A percentile compares a stretch with the other conserved stretches of the same genome.
These are phyloP conservation scores for Protostelium mycophagum DNA, from an alignment of 78 protist genomes.

Conservation along the genomic window DNA sequence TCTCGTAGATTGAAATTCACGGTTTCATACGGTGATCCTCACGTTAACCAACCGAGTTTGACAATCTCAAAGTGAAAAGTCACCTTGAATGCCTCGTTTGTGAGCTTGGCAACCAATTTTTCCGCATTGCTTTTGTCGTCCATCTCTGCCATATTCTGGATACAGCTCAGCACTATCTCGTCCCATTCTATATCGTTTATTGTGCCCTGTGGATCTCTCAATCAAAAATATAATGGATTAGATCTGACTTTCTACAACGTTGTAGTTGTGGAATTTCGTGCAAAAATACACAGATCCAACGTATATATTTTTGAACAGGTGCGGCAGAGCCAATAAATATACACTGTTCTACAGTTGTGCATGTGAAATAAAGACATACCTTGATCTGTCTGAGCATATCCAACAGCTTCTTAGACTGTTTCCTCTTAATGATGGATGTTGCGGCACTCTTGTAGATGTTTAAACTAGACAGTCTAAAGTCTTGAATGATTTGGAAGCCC, in stretches of 20 bases:
- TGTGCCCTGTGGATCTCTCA: background rate
- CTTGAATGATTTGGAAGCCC: slow-evolving; percentile 47
- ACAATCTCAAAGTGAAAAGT: background rate
- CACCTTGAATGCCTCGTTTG: background rate
- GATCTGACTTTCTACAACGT: too few species aligned
- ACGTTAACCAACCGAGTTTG: background rate
- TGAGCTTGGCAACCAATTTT: slow-evolving; percentile 15
- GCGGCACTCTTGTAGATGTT: slow-evolving; percentile 25
- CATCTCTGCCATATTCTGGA: background rate
- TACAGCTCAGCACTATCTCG: background rate
- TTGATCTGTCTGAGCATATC: slow-evolving; percentile 24
- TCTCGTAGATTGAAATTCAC: too few species aligned
- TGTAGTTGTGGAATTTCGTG: slow-evolving; percentile 31
- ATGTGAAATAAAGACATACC: too few species aligned
- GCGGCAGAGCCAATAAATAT: slow-evolving; percentile 34
- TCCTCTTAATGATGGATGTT: slow-evolving; percentile 29
- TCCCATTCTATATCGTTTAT: background rate
- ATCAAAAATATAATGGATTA: too few species aligned
- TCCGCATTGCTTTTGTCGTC: slow-evolving; percentile 14
- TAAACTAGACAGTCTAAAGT: slow-evolving; percentile 20
- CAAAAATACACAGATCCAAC: slow-evolving; percentile 16
- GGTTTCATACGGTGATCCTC: background rate
- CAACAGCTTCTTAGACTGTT: slow-evolving; percentile 13
- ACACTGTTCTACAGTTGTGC: too few species aligned
- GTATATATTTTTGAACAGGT: slow-evolving; percentile 32